Conservation (phyloP, 768 basidiomycete genomes). For the Russula ochroleuca region DNA sequence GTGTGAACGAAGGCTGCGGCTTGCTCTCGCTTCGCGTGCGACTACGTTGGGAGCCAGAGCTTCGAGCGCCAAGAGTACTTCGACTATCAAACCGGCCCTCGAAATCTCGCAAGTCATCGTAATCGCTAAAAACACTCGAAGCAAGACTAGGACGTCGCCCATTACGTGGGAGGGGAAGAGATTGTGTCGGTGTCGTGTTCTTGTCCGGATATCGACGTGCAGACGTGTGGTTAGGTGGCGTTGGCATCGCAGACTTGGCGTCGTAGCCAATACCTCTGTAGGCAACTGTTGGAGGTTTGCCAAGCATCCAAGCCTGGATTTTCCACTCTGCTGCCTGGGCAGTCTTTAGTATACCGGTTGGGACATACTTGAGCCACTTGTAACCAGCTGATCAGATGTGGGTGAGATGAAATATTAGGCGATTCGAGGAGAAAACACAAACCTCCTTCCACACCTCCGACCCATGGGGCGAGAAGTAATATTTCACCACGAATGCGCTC, state of each 20-base stretch:
- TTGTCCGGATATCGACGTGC: conserved; percentile 22
- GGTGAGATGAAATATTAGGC: conserved; percentile 19
- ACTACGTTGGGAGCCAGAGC: conserved; percentile 33
- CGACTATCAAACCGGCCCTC: conserved; percentile 81
- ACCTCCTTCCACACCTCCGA: conserved; percentile 87
- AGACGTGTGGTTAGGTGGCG: conserved; percentile 20
- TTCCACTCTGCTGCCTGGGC: conserved; percentile 98
- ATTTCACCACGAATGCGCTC: conserved; percentile 78
- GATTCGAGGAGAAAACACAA: conserved; percentile 34
- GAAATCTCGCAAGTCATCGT: conserved; percentile 83
- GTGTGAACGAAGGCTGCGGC: conserved; percentile 38
- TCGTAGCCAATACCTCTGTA: conserved; percentile 86
- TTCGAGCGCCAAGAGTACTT: conserved; percentile 58
- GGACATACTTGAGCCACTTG: conserved; percentile 96
- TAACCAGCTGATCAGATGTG: conserved; percentile 57
- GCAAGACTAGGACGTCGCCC: conserved; percentile 65
- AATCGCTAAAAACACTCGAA: conserved; percentile 75
- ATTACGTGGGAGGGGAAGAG: conserved; percentile 36
- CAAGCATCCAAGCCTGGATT: conserved; percentile 94
- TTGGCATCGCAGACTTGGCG: conserved; percentile 31
- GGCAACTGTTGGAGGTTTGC: conserved; percentile 83
- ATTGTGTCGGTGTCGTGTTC: conserved; percentile 18
- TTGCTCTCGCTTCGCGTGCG: conserved; percentile 36
- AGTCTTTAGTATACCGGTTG: conserved; percentile 86
- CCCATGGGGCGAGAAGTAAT: conserved; percentile 93